Evolutionary conservation across 805 yeast species (phyloP).

Genomic region (Ogataea pini): DNA sequence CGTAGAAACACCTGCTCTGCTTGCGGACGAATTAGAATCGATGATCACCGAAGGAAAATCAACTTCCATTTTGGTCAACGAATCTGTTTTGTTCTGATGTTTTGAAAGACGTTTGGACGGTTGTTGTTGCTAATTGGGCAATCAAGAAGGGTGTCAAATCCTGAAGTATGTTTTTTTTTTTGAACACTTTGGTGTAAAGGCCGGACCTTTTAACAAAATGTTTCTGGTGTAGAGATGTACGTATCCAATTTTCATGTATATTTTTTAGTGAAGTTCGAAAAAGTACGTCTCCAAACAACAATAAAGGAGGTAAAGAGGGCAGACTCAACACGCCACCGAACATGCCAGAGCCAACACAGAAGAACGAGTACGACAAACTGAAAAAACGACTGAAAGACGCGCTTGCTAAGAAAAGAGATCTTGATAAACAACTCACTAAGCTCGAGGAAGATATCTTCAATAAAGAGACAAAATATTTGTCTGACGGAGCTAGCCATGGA

Average conservation of each 20-base stretch:
- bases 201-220: no score
- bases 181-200: background rate
- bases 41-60: slow-evolving; percentile 63
- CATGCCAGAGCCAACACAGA: slow-evolving; percentile 22
- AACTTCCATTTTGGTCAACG: slow-evolving; percentile 28
- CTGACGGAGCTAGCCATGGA: slow-evolving; percentile 65
- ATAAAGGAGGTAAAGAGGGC: no score
- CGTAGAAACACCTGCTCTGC: slow-evolving; percentile 71
- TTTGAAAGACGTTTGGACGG: background rate
- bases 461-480: slow-evolving; percentile 74
- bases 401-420: slow-evolving; percentile 57
- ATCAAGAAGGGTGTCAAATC: background rate
- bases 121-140: background rate
- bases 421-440: slow-evolving; percentile 62
- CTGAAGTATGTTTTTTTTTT: slow-evolving; percentile 1
- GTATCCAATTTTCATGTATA: background rate
- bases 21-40: slow-evolving; percentile 63
- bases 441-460: slow-evolving; percentile 80
- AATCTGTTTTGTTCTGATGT: background rate
- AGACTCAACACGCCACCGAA: background rate
- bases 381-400: slow-evolving; percentile 66
- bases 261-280: no score
- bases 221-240: slow-evolving; percentile 4
- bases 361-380: slow-evolving; percentile 60
- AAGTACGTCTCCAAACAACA: no score